These are phyloP conservation scores for Botrytis tulipae DNA, from an alignment of 2,329 filamentous ascomycete genomes.

Conservation along the genomic window DNA sequence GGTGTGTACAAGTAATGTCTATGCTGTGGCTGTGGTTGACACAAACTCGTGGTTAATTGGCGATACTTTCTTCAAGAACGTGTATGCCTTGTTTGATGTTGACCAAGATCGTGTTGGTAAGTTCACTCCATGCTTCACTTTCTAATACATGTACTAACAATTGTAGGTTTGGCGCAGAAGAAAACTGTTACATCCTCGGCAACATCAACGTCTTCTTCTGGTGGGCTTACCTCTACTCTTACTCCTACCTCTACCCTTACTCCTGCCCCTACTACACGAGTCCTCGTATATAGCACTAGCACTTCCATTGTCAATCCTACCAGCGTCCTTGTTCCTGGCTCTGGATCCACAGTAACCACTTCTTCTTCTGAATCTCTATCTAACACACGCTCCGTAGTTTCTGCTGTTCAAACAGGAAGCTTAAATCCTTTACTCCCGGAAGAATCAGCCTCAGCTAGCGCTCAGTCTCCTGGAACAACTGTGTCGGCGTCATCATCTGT, in stretches of 20 bases:
- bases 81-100: conserved; percentile 81
- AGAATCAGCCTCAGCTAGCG: background rate
- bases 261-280: background rate
- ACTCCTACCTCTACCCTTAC: background rate
- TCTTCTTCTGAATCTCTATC: background rate
- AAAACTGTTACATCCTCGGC: background rate
- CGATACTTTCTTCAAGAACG: conserved; percentile 84
- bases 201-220: conserved; percentile 21
- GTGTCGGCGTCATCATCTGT: background rate
- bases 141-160: background rate
- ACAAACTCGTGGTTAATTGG: conserved; percentile 71
- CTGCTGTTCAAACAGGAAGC: conserved; percentile 10
- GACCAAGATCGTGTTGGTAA: conserved; percentile 64
- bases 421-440: background rate
- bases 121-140: conserved; percentile 26
- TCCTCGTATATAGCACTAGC: background rate
- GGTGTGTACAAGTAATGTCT: conserved; percentile 70
- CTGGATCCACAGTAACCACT: conserved; percentile 8
- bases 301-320: background rate
- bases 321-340: background rate
- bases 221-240: conserved; percentile 20
- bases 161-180: conserved; percentile 20
- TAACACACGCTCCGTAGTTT: conserved; percentile 8
- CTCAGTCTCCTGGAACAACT: conserved; percentile 11
- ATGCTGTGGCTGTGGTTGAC: conserved; percentile 65